phyloP scores from a whole-genome alignment of 2,329 filamentous ascomycete species.

The Calonectria fujianensis region DNA sequence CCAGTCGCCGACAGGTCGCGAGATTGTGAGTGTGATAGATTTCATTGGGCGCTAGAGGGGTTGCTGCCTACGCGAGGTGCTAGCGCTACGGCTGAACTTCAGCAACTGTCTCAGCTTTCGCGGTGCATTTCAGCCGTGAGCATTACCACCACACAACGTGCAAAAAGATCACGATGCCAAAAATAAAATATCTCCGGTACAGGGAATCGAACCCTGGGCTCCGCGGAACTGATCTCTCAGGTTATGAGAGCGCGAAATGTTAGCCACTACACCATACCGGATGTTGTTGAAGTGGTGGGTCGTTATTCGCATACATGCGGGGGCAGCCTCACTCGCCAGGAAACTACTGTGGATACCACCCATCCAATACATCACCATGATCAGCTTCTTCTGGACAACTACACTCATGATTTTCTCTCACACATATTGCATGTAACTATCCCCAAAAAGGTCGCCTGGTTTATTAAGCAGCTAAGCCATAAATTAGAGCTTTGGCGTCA shows the following conservation, averaged over 20 bases:
- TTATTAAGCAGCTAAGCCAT: not conserved
- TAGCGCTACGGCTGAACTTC: not conserved
- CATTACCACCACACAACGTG: not conserved
- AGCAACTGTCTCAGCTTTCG: not conserved
- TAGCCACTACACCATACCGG: conserved; percentile 56
- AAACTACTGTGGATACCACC: not conserved
- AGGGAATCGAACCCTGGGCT: conserved; percentile 56
- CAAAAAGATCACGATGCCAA: not conserved
- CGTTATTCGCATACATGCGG: not conserved
- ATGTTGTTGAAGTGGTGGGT: conserved; percentile 4
- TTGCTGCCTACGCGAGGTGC: not conserved
- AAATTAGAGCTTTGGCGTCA: not conserved
- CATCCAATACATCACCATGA: not conserved
- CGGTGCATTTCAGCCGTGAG: not conserved
- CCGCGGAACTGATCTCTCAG: conserved; percentile 50
- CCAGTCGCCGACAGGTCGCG: not conserved
- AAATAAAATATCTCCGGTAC: conserved; percentile 45
- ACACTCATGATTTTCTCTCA: not conserved
- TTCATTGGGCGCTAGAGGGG: not conserved
- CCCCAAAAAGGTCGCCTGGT: not conserved
- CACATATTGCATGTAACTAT: not conserved
- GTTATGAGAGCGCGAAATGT: conserved; percentile 50
- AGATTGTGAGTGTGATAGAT: not conserved
- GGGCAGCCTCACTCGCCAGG: not conserved
- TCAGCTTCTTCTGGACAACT: not conserved